phyloP scores from a whole-genome alignment of 2,329 filamentous ascomycete species.

The Juglanconis sp. region DNA sequence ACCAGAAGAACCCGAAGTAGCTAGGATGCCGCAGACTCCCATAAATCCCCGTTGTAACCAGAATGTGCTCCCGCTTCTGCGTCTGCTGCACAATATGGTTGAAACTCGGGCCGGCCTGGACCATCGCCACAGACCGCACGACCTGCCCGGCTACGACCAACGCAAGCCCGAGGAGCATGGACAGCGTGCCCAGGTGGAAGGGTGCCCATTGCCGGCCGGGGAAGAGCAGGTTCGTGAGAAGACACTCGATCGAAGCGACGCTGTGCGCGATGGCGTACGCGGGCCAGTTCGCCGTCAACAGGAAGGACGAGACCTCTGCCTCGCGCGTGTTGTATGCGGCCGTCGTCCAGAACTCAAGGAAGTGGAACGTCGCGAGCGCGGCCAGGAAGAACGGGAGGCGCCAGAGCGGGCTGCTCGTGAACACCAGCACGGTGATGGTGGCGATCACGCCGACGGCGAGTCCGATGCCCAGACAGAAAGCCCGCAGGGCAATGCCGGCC shows the following conservation, averaged over 20 bases:
- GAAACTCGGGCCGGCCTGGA: conserved; percentile 84
- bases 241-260: conserved; percentile 69
- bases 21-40: conserved; percentile 74
- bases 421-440: conserved; percentile 30
- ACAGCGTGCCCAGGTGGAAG: conserved; percentile 36
- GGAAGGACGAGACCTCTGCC: conserved; percentile 72
- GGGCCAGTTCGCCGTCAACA: conserved; percentile 80
- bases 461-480: conserved; percentile 50
- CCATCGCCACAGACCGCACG: conserved; percentile 80
- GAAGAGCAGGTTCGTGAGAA: conserved; percentile 57
- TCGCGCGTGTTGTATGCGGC: conserved; percentile 76
- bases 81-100: conserved; percentile 79
- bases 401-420: conserved; percentile 50
- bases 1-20: conserved; percentile 99
- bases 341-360: conserved; percentile 92
- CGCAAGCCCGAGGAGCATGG: conserved; percentile 56
- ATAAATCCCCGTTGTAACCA: conserved; percentile 86
- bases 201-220: conserved; percentile 47
- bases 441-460: conserved; percentile 35
- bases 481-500: conserved; percentile 55
- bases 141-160: conserved; percentile 69
- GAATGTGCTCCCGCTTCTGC: conserved; percentile 64
- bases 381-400: conserved; percentile 64
- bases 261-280: conserved; percentile 81
- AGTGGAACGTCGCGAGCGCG: conserved; percentile 80